phyloP scores from a whole-genome alignment of 306 rosid species.

The Glycine tomentella region DNA sequence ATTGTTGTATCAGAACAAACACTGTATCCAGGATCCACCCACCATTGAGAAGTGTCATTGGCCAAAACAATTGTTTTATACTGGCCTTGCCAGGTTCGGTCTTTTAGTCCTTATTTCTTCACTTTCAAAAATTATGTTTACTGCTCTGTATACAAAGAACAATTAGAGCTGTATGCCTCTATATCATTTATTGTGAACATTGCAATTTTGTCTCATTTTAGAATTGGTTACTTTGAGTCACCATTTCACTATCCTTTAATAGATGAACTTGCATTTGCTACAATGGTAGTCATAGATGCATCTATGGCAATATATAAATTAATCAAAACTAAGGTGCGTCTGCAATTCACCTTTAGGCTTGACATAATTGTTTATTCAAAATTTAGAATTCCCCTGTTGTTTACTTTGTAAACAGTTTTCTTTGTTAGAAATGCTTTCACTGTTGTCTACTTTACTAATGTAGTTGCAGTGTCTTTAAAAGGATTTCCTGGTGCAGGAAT shows the following conservation, averaged over 20 bases:
- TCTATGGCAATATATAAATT: background rate
- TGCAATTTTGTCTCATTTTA: background rate
- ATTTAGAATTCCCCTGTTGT: background rate
- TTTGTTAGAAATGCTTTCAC: too few relatives aligned
- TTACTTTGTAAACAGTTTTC: too few relatives aligned
- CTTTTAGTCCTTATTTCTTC: background rate
- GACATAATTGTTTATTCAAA: background rate
- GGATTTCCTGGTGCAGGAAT: too few relatives aligned
- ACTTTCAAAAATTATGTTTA: constrained; percentile 2
- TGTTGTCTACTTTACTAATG: too few relatives aligned
- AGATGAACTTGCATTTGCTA: background rate
- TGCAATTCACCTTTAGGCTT: background rate
- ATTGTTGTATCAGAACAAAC: constrained; percentile 59
- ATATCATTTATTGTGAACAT: constrained; percentile 1
- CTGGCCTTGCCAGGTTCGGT: constrained; percentile 68
- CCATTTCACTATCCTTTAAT: background rate
- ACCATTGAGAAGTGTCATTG: constrained; percentile 62
- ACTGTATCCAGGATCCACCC: constrained; percentile 64
- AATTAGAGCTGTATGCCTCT: background rate
- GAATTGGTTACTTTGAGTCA: background rate
- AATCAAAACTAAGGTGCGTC: background rate
- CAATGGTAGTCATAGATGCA: background rate
- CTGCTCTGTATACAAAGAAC: background rate
- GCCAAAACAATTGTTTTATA: constrained; percentile 64
- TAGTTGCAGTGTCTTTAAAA: too few relatives aligned